These are phyloP conservation scores for Phytopythium vexans DNA, from an alignment of 352 stramenopile genomes.

Conservation along the genomic window DNA sequence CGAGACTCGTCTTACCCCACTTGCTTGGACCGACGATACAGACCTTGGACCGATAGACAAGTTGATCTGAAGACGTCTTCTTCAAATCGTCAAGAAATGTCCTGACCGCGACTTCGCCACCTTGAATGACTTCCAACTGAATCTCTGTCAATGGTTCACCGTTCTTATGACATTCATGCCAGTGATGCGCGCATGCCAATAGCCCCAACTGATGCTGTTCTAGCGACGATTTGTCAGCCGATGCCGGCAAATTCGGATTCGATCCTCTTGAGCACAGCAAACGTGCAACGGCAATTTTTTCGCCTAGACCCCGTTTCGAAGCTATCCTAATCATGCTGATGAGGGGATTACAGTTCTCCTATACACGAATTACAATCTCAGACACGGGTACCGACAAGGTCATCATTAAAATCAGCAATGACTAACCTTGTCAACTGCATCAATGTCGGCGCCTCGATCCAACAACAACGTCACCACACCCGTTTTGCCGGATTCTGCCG, in stretches of 20 bases:
- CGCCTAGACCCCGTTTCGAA: background rate
- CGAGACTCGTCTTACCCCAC: slow-evolving; percentile 32
- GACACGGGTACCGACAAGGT: background rate
- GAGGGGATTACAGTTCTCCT: slow-evolving; percentile 9
- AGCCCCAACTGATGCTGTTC: slow-evolving; percentile 4
- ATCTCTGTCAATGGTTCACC: slow-evolving; percentile 1
- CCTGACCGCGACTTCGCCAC: too few species aligned
- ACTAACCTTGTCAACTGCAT: slow-evolving; percentile 3
- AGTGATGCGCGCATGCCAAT: slow-evolving; percentile 1
- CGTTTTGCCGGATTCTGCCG: too few species aligned
- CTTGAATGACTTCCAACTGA: too few species aligned
- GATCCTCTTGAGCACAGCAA: slow-evolving; percentile 3
- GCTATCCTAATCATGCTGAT: slow-evolving; percentile 5
- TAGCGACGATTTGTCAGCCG: background rate
- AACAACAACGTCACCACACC: too few species aligned
- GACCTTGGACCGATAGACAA: slow-evolving; percentile 21
- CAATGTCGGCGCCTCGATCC: slow-evolving; percentile 3
- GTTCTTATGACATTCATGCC: slow-evolving; percentile 1
- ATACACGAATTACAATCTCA: background rate
- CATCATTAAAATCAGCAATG: too few species aligned
- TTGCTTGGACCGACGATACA: slow-evolving; percentile 25
- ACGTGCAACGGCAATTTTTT: slow-evolving; percentile 8
- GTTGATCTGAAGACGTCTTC: too few species aligned
- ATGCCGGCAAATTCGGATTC: too few species aligned
- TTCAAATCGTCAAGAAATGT: too few species aligned